Evolutionary conservation across 768 basidiomycete genomes (phyloP).

Genomic region (Ramaria sp.): DNA sequence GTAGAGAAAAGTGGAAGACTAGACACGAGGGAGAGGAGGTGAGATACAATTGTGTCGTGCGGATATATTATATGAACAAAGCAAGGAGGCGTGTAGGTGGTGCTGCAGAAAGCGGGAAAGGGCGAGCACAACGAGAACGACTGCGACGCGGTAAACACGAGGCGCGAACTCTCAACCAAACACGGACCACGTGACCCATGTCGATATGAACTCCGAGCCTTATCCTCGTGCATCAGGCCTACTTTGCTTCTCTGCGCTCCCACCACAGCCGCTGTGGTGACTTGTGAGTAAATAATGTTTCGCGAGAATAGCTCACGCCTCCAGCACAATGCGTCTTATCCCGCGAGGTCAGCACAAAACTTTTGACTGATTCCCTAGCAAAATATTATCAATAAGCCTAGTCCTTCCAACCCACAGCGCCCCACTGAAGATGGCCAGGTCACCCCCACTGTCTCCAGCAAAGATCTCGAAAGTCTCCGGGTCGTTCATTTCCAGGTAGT

Average conservation of each 20-base stretch:
- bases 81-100: constrained; percentile 5
- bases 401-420: constrained; percentile 82
- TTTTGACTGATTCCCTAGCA: constrained; percentile 45
- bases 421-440: constrained; percentile 69
- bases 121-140: neutral
- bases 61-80: constrained; percentile 6
- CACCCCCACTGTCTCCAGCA: constrained; percentile 18
- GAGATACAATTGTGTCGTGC: neutral
- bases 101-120: constrained; percentile 8
- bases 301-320: too few species aligned
- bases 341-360: constrained; percentile 21
- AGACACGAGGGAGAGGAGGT: constrained; percentile 1
- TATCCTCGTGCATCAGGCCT: constrained; percentile 7
- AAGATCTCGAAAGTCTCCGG: constrained; percentile 62
- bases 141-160: constrained; percentile 10
- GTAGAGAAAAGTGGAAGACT: neutral
- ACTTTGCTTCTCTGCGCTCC: neutral
- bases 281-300: neutral
- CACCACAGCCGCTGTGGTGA: neutral
- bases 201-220: neutral
- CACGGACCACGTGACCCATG: constrained; percentile 6
- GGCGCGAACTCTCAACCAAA: constrained; percentile 6
- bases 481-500: constrained; percentile 89
- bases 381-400: constrained; percentile 85
- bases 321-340: too few species aligned